These are phyloP conservation scores for Cystobasidium ongulense DNA, from an alignment of 768 basidiomycete genomes.

Conservation along the genomic window DNA sequence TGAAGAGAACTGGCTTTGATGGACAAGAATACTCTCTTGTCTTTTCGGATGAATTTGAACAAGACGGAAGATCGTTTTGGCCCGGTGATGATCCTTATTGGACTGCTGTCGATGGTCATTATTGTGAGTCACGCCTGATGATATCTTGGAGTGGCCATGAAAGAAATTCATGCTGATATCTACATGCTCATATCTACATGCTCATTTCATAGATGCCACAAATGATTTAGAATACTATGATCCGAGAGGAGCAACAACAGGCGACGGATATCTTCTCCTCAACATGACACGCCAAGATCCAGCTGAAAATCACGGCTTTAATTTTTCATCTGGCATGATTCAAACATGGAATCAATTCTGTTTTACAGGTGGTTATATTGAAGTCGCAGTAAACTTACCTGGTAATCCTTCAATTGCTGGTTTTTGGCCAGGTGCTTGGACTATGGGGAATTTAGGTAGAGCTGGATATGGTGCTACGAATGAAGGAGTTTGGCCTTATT, in stretches of 20 bases:
- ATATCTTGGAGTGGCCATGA: too few relatives aligned
- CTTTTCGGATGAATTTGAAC: constrained; percentile 78
- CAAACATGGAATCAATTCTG: constrained; percentile 85
- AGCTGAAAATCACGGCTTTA: constrained; percentile 61
- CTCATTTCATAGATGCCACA: constrained; percentile 8
- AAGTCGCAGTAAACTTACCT: constrained; percentile 42
- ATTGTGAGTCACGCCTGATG: too few relatives aligned
- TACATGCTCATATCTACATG: not conserved
- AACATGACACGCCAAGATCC: constrained; percentile 41
- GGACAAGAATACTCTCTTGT: constrained; percentile 70
- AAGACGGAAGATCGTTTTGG: constrained; percentile 54
- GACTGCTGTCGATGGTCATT: constrained; percentile 52
- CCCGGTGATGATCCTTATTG: constrained; percentile 63
- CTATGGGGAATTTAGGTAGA: constrained; percentile 72
- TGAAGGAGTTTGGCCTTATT: constrained; percentile 62
- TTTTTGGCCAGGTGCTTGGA: constrained; percentile 87
- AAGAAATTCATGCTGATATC: not conserved
- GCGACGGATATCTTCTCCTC: constrained; percentile 55
- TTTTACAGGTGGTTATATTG: constrained; percentile 85
- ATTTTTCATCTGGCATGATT: constrained; percentile 56
- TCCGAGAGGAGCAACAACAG: constrained; percentile 64
- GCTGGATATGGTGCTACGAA: constrained; percentile 85
- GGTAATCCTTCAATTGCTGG: constrained; percentile 51
- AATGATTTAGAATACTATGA: constrained; percentile 60
- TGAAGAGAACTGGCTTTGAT: constrained; percentile 52